Evolutionary conservation across 106 monocot genomes (phyloP).

Genomic region (Acorus calamus): DNA sequence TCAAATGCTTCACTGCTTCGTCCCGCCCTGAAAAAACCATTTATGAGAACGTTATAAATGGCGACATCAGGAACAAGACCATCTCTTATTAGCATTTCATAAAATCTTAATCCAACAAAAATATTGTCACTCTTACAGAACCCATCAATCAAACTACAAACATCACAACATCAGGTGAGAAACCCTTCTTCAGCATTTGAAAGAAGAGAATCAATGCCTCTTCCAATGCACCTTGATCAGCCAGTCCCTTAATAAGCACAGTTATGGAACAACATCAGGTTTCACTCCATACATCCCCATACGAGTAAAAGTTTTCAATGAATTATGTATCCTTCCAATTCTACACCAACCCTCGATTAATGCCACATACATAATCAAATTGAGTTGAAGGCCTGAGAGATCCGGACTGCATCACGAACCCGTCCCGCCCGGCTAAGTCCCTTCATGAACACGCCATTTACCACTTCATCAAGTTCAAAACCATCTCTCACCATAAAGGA

Average conservation of each 20-base stretch:
- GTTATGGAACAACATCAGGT: conserved; percentile 44
- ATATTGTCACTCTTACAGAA: conserved; percentile 29
- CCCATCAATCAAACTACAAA: conserved; percentile 33
- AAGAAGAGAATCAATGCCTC: conserved; percentile 40
- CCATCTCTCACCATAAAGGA: conserved; percentile 11
- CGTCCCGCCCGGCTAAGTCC: conserved; percentile 33
- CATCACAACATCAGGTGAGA: conserved; percentile 23
- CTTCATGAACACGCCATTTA: conserved; percentile 28
- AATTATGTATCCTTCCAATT: conserved; percentile 17
- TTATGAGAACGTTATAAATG: conserved; percentile 46
- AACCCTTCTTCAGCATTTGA: conserved; percentile 29
- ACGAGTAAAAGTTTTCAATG: conserved; percentile 15
- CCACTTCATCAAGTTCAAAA: conserved; percentile 27
- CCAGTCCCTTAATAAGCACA: conserved; percentile 34
- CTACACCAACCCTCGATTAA: conserved; percentile 45
- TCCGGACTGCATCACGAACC: conserved; percentile 28
- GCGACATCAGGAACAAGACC: conserved; percentile 24
- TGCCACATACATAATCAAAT: conserved; percentile 27
- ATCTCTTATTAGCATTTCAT: conserved; percentile 31
- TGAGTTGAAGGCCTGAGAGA: conserved; percentile 16
- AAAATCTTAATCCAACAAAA: conserved; percentile 18
- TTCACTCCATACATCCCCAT: conserved; percentile 6
- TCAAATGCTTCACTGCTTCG: conserved; percentile 10
- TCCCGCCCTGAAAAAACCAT: conserved; percentile 23
- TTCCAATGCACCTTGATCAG: conserved; percentile 11